A percentile compares a stretch with the other conserved stretches of the same genome.
Evolutionary conservation across 2,329 filamentous ascomycete genomes (phyloP).

Genomic region (Periconia sp.): DNA sequence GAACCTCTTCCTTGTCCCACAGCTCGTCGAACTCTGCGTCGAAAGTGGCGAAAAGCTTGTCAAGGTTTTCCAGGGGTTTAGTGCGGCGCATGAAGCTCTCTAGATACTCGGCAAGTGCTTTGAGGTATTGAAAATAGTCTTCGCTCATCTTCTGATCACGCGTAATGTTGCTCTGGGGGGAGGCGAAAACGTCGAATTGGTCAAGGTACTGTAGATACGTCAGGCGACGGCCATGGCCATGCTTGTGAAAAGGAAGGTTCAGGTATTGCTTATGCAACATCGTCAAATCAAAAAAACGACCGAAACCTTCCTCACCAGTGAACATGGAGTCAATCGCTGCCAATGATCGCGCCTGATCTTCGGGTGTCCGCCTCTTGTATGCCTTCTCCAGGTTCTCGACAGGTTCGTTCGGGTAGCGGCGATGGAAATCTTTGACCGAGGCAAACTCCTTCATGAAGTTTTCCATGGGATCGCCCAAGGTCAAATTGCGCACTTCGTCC

Average conservation of each 20-base stretch:
- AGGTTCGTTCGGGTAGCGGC: constrained; percentile 88
- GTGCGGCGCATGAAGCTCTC: constrained; percentile 86
- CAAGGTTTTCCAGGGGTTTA: constrained; percentile 81
- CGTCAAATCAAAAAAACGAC: constrained; percentile 88
- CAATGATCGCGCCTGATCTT: constrained; percentile 62
- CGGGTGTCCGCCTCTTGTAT: constrained; percentile 72
- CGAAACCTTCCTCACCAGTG: constrained; percentile 91
- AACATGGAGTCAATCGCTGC: constrained; percentile 87
- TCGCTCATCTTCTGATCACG: constrained; percentile 86
- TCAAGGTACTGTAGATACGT: constrained; percentile 94
- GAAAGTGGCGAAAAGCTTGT: constrained; percentile 73
- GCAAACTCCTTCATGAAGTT: constrained; percentile 86
- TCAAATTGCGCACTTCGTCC: constrained; percentile 81
- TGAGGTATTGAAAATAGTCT: constrained; percentile 87
- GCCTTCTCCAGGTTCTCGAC: constrained; percentile 93
- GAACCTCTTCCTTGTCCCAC: constrained; percentile 79
- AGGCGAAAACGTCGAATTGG: constrained; percentile 81
- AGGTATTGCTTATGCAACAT: constrained; percentile 83
- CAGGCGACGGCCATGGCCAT: constrained; percentile 54
- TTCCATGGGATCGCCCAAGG: constrained; percentile 82
- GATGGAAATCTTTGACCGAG: constrained; percentile 83
- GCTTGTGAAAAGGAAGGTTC: constrained; percentile 82
- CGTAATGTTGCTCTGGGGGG: constrained; percentile 73
- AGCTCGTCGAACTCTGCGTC: constrained; percentile 80
- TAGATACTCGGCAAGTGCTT: constrained; percentile 77